phyloP scores from a whole-genome alignment of 2,329 filamentous ascomycete species.

The Fusarium abutilonis region DNA sequence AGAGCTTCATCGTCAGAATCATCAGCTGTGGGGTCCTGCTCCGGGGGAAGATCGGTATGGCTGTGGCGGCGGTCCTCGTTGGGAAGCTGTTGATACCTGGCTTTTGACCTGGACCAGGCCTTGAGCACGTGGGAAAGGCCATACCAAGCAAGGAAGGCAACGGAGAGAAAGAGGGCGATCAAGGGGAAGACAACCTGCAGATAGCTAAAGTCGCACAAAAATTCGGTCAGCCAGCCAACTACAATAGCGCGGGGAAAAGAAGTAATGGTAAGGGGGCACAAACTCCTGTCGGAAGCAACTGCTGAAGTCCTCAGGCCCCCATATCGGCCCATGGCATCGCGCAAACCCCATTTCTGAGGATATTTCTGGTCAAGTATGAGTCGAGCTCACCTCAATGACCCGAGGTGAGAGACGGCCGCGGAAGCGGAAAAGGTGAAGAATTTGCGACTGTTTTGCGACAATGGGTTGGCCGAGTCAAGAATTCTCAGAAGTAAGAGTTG shows the following conservation, averaged over 20 bases:
- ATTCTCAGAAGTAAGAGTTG: slow-evolving; percentile 4
- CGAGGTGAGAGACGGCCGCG: slow-evolving; percentile 20
- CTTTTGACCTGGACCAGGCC: slow-evolving; percentile 60
- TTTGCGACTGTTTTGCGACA: slow-evolving; percentile 21
- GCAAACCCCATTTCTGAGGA: slow-evolving; percentile 57
- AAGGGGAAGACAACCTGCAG: slow-evolving; percentile 80
- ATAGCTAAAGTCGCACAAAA: slow-evolving; percentile 44
- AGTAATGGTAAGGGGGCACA: slow-evolving; percentile 48
- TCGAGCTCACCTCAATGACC: slow-evolving; percentile 31
- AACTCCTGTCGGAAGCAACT: slow-evolving; percentile 74
- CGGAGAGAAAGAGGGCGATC: slow-evolving; percentile 73
- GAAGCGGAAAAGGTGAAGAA: slow-evolving; percentile 14
- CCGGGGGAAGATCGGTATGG: slow-evolving; percentile 64
- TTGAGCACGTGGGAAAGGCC: slow-evolving; percentile 61
- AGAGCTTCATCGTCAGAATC: slow-evolving; percentile 66
- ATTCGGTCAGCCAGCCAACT: slow-evolving; percentile 29
- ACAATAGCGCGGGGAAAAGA: not conserved
- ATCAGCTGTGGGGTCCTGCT: slow-evolving; percentile 47
- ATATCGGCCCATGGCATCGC: slow-evolving; percentile 67
- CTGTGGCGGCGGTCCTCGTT: slow-evolving; percentile 54
- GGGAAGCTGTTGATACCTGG: slow-evolving; percentile 64
- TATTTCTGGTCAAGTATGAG: slow-evolving; percentile 15
- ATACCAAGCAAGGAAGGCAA: slow-evolving; percentile 71
- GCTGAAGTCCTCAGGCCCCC: slow-evolving; percentile 71
- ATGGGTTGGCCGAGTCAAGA: slow-evolving; percentile 10